Percentiles rank a stretch among this genome's conserved stretches.
These are phyloP conservation scores for Cladosporium sp. DNA, from an alignment of 2,329 filamentous ascomycete genomes.

Conservation along the genomic window DNA sequence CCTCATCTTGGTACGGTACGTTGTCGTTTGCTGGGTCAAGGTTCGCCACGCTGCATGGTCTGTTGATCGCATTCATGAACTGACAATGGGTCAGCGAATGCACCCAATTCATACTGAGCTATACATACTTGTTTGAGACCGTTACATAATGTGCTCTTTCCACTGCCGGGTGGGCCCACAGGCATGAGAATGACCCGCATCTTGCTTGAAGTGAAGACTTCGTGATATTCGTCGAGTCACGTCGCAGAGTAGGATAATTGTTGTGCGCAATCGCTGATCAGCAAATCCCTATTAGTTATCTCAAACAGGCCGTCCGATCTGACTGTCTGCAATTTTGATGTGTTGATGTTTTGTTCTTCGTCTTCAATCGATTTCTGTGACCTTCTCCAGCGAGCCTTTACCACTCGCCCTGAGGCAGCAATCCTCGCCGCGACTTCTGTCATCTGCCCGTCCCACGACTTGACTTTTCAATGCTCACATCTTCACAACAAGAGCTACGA, in stretches of 20 bases:
- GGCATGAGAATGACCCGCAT: constrained; percentile 32
- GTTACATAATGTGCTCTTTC: constrained; percentile 98
- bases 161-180: constrained; percentile 83
- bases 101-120: not conserved
- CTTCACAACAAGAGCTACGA: constrained; percentile 1
- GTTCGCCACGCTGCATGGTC: constrained; percentile 93
- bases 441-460: not conserved
- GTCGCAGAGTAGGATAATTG: not conserved
- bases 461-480: constrained; percentile 1
- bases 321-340: not conserved
- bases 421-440: constrained; percentile 8
- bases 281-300: not conserved
- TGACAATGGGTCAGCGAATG: not conserved
- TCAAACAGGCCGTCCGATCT: not conserved
- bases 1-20: constrained; percentile 71
- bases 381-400: not conserved
- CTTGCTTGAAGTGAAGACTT: not conserved
- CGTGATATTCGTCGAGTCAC: not conserved
- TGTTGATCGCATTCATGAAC: constrained; percentile 92
- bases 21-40: constrained; percentile 96
- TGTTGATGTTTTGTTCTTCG: not conserved
- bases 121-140: constrained; percentile 78
- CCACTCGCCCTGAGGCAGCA: constrained; percentile 3
- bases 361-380: not conserved
- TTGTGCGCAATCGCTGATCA: not conserved